phyloP scores from a whole-genome alignment of 805 yeast genomes.

The Wickerhamiella brachini region DNA sequence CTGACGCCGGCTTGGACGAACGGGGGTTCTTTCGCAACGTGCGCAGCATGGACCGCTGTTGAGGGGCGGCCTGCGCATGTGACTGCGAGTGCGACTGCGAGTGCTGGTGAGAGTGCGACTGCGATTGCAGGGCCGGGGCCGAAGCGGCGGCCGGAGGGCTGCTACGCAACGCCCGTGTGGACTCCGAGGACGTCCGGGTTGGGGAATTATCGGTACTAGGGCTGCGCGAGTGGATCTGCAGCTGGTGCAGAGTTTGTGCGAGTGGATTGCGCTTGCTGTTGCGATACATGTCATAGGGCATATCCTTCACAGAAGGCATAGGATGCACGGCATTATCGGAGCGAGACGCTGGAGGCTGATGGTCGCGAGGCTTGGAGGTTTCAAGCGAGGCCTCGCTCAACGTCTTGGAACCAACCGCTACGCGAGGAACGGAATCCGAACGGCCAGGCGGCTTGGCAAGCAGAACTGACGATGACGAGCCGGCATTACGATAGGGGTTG shows the following conservation, averaged over 20 bases:
- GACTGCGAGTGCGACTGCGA: neutral
- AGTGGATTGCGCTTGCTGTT: neutral
- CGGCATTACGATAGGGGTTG: constrained; percentile 19
- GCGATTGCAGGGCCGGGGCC: neutral
- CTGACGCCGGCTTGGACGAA: neutral
- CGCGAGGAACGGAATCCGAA: constrained; percentile 7
- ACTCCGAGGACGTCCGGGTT: neutral
- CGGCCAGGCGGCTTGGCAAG: neutral
- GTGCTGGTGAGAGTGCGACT: neutral
- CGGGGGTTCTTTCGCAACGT: constrained; percentile 11
- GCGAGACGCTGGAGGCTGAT: neutral
- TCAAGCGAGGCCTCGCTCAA: neutral
- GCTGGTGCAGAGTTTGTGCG: neutral
- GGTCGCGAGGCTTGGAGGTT: neutral
- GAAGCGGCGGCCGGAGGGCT: neutral
- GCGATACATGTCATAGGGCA: constrained; percentile 17
- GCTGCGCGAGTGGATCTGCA: neutral
- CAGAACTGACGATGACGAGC: neutral
- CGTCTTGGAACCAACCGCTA: constrained; percentile 16
- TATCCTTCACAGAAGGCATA: constrained; percentile 15
- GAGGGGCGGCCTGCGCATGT: neutral
- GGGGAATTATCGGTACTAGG: neutral
- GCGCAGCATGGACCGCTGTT: constrained; percentile 10
- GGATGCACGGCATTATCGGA: neutral
- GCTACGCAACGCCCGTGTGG: neutral